Evolutionary conservation across 164 flowering plant genomes (phyloP).

Genomic region (Chimonanthus praecox): DNA sequence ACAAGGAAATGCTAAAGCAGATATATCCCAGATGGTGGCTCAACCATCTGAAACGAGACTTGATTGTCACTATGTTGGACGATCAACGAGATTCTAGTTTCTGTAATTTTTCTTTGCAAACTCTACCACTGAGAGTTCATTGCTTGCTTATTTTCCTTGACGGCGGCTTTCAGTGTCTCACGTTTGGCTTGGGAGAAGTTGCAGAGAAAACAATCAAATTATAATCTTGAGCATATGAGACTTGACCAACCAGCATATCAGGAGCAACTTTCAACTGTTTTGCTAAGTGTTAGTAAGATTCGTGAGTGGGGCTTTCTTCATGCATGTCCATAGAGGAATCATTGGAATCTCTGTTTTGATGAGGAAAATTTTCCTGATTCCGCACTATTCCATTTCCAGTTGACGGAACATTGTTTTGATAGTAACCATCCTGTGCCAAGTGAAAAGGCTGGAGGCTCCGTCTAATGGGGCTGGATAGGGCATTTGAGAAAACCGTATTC

Average conservation of each 20-base stretch:
- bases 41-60: neutral
- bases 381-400: constrained; percentile 27
- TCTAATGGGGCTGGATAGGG: constrained; percentile 55
- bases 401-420: constrained; percentile 26
- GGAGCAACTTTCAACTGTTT: neutral
- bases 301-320: constrained; percentile 47
- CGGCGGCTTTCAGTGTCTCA: neutral
- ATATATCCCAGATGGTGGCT: neutral
- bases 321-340: constrained; percentile 60
- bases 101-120: neutral
- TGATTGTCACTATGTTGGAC: constrained; percentile 4
- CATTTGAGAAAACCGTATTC: constrained; percentile 59
- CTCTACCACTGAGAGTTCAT: neutral
- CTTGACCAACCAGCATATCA: neutral
- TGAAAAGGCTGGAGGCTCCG: constrained; percentile 52
- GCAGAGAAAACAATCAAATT: neutral
- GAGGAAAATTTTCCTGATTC: constrained; percentile 20
- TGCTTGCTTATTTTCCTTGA: neutral
- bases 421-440: constrained; percentile 37
- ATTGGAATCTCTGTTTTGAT: constrained; percentile 47
- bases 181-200: neutral
- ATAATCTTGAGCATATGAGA: neutral
- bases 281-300: constrained; percentile 26
- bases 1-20: neutral
- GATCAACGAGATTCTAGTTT: constrained; percentile 3